Base-by-base conservation (phyloP, 2,329 filamentous ascomycete species). In the Cladophialophora psammophila region DNA sequence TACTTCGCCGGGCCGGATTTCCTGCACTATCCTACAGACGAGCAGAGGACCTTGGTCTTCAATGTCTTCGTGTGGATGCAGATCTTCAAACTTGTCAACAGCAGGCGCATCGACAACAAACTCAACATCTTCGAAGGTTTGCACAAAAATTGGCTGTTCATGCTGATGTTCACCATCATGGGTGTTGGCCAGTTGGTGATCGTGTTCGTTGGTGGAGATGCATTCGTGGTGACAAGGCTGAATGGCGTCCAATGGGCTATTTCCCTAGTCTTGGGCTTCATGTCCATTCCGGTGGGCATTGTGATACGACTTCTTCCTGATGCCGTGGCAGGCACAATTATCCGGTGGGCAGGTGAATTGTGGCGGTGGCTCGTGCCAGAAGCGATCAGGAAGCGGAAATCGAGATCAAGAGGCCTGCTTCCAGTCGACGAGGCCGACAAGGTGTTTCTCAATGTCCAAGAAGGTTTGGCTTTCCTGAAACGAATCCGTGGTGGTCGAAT, bases 41-140 rank as follows among this genome's bases (percentile, higher is more conserved):
- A 85, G 71, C 79, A 88, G 36, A 81, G 86, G 69, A 89, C 88
- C 0, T 81, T 89, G 65, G 85, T 91, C 54, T 91, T 91, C 80
- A 91, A 91, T 77, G 87, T 85, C 0, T 91, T 89, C 72, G 88
- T 90, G 2, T 91, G 88, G 88, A 87, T 90, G 83, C 88, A 91
- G 73, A 89, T 91, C 68, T 91, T 90, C 80, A 90, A 90, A 76
- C 84, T 57, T 45, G 54, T 36, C 58, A 78, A 75, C 77, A 87
- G 87, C 74, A 83, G 87, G 34, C 86, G 87, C 45, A 80, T 89
- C 0, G 87, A 89, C 73, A 88, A 88, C 76, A 83, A 84, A 67
- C 82, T 89, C 78, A 88, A 88, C 71, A 83, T 89, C 42, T 84
- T 89, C 60, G 84, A 87, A 72, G 86, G 86, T 7, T 75, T 88